Percentiles rank a stretch among this genome's conserved stretches.
phyloP scores from a whole-genome alignment of 768 basidiomycete species.

The Trametes villosa region DNA sequence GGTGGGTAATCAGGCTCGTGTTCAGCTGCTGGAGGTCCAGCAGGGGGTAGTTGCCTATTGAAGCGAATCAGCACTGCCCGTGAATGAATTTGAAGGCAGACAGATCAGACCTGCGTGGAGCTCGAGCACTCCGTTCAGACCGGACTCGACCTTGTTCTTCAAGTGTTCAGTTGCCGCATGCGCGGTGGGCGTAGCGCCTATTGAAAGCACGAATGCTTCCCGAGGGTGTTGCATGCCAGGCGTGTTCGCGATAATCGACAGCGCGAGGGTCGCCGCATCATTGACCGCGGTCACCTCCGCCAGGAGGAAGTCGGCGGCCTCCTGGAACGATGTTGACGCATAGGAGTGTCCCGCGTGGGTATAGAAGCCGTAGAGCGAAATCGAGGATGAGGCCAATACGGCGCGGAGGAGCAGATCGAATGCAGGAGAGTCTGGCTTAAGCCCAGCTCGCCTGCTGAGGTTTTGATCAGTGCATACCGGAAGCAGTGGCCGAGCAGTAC shows the following conservation, averaged over 20 bases:
- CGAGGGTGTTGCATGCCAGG: slow-evolving; percentile 39
- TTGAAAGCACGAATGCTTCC: slow-evolving; percentile 69
- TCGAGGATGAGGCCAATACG: slow-evolving; percentile 55
- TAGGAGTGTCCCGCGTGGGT: slow-evolving; percentile 81
- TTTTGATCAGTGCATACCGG: slow-evolving; percentile 19
- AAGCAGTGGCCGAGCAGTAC: slow-evolving; percentile 29
- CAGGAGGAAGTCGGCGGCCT: slow-evolving; percentile 69
- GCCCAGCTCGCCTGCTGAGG: slow-evolving; percentile 69
- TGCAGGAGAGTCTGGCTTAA: slow-evolving; percentile 52
- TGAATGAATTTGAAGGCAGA: not conserved
- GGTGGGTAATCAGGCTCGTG: slow-evolving; percentile 63
- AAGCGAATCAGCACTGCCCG: not conserved
- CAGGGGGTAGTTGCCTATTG: slow-evolving; percentile 76
- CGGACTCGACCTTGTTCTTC: slow-evolving; percentile 44
- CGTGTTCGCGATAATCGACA: slow-evolving; percentile 48
- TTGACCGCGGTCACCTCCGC: slow-evolving; percentile 75
- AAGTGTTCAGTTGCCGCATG: slow-evolving; percentile 72
- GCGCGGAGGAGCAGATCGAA: slow-evolving; percentile 60
- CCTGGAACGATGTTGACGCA: slow-evolving; percentile 66
- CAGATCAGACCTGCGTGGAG: slow-evolving; percentile 68
- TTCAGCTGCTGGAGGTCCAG: slow-evolving; percentile 84
- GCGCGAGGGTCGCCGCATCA: slow-evolving; percentile 58
- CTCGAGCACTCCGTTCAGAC: slow-evolving; percentile 51
- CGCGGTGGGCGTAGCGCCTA: slow-evolving; percentile 89
- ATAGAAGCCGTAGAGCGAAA: slow-evolving; percentile 83